phyloP scores from a whole-genome alignment of 225 moss, liverwort and hornwort species.

The Ulota crispa region DNA sequence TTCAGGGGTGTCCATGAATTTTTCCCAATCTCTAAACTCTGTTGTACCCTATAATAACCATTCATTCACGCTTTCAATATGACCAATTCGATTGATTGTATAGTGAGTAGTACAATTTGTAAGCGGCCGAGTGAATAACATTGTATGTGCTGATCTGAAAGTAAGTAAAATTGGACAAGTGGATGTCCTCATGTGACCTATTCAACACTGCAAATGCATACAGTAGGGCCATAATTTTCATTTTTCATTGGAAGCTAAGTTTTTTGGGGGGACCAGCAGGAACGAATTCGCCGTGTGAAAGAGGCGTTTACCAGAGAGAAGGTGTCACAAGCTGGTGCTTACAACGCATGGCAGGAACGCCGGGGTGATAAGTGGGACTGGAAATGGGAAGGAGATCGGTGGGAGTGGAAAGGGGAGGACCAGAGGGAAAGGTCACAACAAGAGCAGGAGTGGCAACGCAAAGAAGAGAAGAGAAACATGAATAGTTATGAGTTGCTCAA shows the following conservation, averaged over 20 bases:
- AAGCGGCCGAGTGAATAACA: background rate
- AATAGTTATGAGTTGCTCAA: conserved; percentile 56
- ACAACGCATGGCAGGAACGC: conserved; percentile 88
- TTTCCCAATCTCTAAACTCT: background rate
- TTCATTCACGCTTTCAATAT: background rate
- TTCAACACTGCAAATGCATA: background rate
- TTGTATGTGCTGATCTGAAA: background rate
- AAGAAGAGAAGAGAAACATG: conserved; percentile 41
- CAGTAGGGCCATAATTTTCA: background rate
- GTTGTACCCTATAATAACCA: background rate
- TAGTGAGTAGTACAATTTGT: background rate
- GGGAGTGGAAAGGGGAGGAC: conserved; percentile 75
- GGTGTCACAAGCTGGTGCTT: conserved; percentile 54
- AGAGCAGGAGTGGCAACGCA: conserved; percentile 66
- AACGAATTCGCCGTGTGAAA: conserved; percentile 76
- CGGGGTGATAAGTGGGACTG: conserved; percentile 95
- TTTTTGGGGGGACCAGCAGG: conserved; percentile 37
- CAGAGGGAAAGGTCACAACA: conserved; percentile 52
- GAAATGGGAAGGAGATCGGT: conserved; percentile 66
- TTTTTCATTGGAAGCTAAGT: background rate
- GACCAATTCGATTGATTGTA: background rate
- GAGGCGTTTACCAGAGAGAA: conserved; percentile 77
- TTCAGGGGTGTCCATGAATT: too few species aligned
- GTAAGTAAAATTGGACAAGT: too few species aligned
- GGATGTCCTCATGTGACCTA: background rate